These are phyloP conservation scores for Neocucurbitaria cava DNA, from an alignment of 2,329 filamentous ascomycete species.

Conservation along the genomic window DNA sequence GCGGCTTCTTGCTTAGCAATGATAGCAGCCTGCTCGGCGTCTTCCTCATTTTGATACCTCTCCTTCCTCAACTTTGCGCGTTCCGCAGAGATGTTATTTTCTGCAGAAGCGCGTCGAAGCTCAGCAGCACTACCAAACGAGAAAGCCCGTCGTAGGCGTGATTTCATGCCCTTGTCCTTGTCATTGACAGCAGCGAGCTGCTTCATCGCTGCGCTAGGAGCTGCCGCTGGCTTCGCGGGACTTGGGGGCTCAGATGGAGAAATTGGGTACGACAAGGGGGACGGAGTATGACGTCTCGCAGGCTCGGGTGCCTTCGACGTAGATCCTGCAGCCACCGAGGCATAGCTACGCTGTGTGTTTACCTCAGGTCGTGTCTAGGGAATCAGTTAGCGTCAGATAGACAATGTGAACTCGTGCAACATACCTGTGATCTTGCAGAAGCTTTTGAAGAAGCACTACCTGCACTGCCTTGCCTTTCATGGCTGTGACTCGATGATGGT, in stretches of 20 bases:
- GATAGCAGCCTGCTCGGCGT: slow-evolving; percentile 90
- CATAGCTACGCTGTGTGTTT: slow-evolving; percentile 22
- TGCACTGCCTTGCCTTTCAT: slow-evolving; percentile 48
- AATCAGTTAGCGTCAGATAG: background rate
- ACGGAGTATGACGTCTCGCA: slow-evolving; percentile 53
- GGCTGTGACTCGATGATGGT: slow-evolving; percentile 43
- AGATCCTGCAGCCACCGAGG: slow-evolving; percentile 21
- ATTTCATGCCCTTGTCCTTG: slow-evolving; percentile 86
- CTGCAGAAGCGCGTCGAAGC: slow-evolving; percentile 75
- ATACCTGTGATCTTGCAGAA: slow-evolving; percentile 45
- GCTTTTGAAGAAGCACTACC: slow-evolving; percentile 46
- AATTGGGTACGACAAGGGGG: slow-evolving; percentile 56
- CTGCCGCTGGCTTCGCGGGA: slow-evolving; percentile 19
- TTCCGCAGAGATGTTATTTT: slow-evolving; percentile 61
- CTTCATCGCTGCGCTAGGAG: slow-evolving; percentile 75
- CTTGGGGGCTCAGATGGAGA: slow-evolving; percentile 43
- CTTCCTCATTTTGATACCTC: slow-evolving; percentile 66
- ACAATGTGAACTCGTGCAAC: slow-evolving; percentile 5
- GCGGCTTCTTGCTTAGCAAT: slow-evolving; percentile 90
- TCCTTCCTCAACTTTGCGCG: slow-evolving; percentile 63
- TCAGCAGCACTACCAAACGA: slow-evolving; percentile 97
- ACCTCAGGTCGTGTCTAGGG: slow-evolving; percentile 34
- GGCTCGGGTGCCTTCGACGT: slow-evolving; percentile 47
- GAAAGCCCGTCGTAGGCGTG: slow-evolving; percentile 85
- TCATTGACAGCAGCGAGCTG: slow-evolving; percentile 88